Base-by-base conservation (phyloP, 192 early-diverging fungal species). In the Mortierella antarctica region DNA sequence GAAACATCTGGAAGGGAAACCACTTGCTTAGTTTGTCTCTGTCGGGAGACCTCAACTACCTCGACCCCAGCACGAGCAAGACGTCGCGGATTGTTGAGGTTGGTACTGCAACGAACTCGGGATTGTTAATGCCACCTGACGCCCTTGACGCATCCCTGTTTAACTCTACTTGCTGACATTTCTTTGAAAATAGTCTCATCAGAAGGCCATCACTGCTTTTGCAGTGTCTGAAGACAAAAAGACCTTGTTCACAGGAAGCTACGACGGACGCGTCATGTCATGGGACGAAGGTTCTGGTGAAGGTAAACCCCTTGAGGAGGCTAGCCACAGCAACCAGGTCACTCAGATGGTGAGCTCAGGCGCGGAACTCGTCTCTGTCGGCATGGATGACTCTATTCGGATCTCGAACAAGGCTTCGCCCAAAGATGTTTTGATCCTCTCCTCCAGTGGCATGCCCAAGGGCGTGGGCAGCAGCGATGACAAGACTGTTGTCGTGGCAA, bases 241-340 rank as follows among this genome's bases (percentile, higher is more conserved):
- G 59, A 92, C 89, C 2, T 83, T 99, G 45, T 94, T 88, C 80
- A 95, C 95, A 12, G 97, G 94, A 49, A 93, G 91, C 64, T 97
- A 97, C 79, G 97, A 99, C 77, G 97, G 97, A 9, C 88, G 90
- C n/a, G 88, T 97, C n/a, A 90, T 89, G 80, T 63, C 83, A 0
- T 97, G 96, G 96, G 87, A 87, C 41, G 83, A 55, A 46, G 81
- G 83, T 7, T 52, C 81, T 17, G 88, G 82, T 0, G 68, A 57
- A 5, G 87, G 83, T 11, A 75, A 58, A n/a, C 82, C 67, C 18
- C 64, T 95, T 9, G 50, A 67, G 12, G 94, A 94, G 7, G 69
- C 83, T 10, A 90, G 92, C 21, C 95, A 97, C 86, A 62, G 87
- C 1, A 97, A 95, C 65, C 93, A 95, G 72, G 84, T 96, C 23